Evolutionary conservation across 2,329 filamentous ascomycete species (phyloP), one percentile per base, ranked within the genome.

Genomic region (Thielaviopsis populi): DNA sequence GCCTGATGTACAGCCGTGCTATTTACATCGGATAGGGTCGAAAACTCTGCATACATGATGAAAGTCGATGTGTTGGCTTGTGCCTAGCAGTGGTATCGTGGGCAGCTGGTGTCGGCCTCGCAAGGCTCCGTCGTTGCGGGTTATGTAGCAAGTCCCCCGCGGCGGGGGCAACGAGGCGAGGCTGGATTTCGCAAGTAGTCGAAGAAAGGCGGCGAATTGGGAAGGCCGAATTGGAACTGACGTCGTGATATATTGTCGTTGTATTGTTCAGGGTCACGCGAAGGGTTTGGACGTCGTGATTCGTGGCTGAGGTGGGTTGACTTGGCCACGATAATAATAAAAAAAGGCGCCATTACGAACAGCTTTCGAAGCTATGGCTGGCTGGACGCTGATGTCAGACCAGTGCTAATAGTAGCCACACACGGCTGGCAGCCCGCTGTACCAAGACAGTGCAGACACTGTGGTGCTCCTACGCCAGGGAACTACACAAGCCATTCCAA

Each of bases 21-120:
- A 71, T 71, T 50, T 73, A 1, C 71, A 69, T 0, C 68, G 69
- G 41, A 69, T 72, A 0, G 37, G 22, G 24, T 27, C 22, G 50
- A 27, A 48, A 60, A 19, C 40, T 0, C 10, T 33, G 27, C 59
- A 48, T 61, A 61, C 59, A 61, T 61, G 27, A 24, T 50, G 50
- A 22, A 8, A 33, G 50, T 17, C n/a, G 24, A 15, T 37, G 24
- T 0, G 17, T 13, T 33, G 17, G 13, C 17, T 8, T 17, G 15
- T 56, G 8, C 33, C 8, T 33, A n/a, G 17, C 27, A 27, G 0
- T n/a, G 13, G 13, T 56, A 19, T 30, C 11, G 50, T 37, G 4
- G 24, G 15, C 6, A 8, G 24, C 33, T 17, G 17, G n/a, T 33
- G 50, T 33, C 46, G 46, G 27, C 24, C 27, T 30, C 27, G 50